Base-by-base conservation (phyloP, 495 filamentous ascomycete species). In the Articulospora tetracladia region DNA sequence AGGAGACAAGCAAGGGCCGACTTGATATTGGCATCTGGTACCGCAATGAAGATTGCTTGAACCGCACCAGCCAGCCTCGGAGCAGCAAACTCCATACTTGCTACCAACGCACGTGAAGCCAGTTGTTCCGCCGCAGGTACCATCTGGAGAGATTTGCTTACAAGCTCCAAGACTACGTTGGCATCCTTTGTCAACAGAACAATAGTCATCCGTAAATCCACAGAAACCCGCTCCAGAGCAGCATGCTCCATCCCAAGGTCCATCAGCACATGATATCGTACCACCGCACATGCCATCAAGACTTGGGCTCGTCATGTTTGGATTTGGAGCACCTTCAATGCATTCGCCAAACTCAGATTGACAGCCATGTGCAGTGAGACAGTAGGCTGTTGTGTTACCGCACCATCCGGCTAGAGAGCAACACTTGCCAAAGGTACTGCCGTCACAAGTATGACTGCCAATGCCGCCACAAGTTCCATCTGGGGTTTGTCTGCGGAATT, bases 81-180 rank as follows among this genome's bases (percentile, higher is more conserved):
- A 64, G 34, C 69, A 71, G 26, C 69, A 71, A 10, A n/a, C 50
- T n/a, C 69, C 69, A 24, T 44, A 68, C 1, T 3, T 11, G 22
- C 59, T 49, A 6, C 57, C 58, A 25, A 19, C 30, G 26, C 67
- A 69, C 1, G n/a, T 63, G 39, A 46, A 58, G 17, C 41, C 25
- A 39, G 51, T 53, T 0, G 4, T 36, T 10, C 62, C 63, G 3
- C 65, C 62, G 52, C 69, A 71, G 6, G 53, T 50, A 3, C 68
- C 62, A 53, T 66, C 65, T 7, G 66, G n/a, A n/a, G 57, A 34
- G 30, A 27, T 19, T 28, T 55, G 44, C 50, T 22, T 26, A 24
- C 53, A 62, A 19, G 22, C 13, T 52, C 53, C 36, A 19, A 55
- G 24, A 47, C 54, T 30, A 6, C 39, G 28, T 34, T 62, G 59